Evolutionary conservation across 1,139 yeast genomes (phyloP), one percentile per base, ranked within the genome.

Genomic region (Debaryomyces coudertii): DNA sequence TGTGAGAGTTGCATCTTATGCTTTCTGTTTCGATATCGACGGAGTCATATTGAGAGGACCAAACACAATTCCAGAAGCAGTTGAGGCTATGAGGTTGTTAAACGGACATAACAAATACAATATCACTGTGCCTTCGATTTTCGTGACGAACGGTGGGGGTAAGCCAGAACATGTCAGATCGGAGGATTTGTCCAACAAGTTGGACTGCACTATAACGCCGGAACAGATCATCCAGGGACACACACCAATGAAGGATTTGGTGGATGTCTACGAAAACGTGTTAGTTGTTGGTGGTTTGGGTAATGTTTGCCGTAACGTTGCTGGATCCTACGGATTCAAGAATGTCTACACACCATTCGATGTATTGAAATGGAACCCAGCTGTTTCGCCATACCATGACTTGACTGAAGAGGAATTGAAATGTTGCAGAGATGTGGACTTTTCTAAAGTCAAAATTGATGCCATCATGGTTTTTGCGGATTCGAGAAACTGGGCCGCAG

Each of bases 71-170:
- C 90, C 92, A 0, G 82, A 85, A 58, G 93, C 93, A 1, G 77
- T 76, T 18, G 80, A 83, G 51, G 95, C 95, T 5, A 68, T 88
- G 56, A 74, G 73, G 52, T 63, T 86, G 71, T 74, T 88, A 52
- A 83, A 87, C 57, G 95, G 95, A 47, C 82, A 83, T 38, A 87
- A 87, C 71, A 79, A 84, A 60, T 87, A 87, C 71, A 81, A 86
- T 62, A 84, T 87, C 57, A 82, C 80, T 55, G 90, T 87, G n/a
- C 95, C 96, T 3, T 86, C 85, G 57, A 86, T 88, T 50, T 87
- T 85, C 65, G 93, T 88, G 54, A 88, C 96, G 36, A 88, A 88
- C 62, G 96, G 96, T 54, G 95, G 95, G 55, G 96, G 96, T 45
- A 82, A 86, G 60, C 87, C 90, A 6, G 96, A 88, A 61, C 67